Evolutionary conservation across 106 monocot species (phyloP).

Genomic region (Narthecium ossifragum): DNA sequence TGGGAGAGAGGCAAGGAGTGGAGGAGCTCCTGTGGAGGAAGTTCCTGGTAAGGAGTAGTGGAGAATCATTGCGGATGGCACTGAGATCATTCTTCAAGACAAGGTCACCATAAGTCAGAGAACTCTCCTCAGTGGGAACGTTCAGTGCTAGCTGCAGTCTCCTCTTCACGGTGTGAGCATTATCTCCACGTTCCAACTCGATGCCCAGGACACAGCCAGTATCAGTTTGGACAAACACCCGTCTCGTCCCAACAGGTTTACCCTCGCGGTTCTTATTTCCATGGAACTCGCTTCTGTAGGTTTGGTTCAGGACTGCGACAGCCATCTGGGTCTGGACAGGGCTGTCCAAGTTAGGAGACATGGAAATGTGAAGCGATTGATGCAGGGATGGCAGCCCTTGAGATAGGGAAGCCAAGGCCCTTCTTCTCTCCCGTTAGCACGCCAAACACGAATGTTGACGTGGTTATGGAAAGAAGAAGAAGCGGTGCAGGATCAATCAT

Average conservation of each 20-base stretch:
- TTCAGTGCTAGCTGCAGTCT: slow-evolving; percentile 17
- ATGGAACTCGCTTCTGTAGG: slow-evolving; percentile 15
- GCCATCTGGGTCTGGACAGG: slow-evolving; percentile 45
- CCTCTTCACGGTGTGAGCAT: slow-evolving; percentile 25
- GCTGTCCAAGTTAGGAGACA: slow-evolving; percentile 38
- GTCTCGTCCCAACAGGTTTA: slow-evolving; percentile 28
- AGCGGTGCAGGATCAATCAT: slow-evolving; percentile 5
- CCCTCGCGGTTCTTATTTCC: slow-evolving; percentile 6
- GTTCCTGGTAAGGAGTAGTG: slow-evolving; percentile 15
- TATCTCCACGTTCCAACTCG: slow-evolving; percentile 26
- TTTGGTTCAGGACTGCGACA: slow-evolving; percentile 28
- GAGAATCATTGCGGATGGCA: slow-evolving; percentile 17
- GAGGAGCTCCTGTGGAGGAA: slow-evolving; percentile 16
- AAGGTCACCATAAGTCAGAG: slow-evolving; percentile 21
- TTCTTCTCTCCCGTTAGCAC: slow-evolving; percentile 17
- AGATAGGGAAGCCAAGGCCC: neutral
- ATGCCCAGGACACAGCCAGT: slow-evolving; percentile 22
- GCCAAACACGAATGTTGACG: slow-evolving; percentile 17
- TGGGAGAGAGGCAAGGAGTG: slow-evolving; percentile 21
- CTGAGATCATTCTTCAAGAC: slow-evolving; percentile 21
- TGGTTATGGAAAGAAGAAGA: slow-evolving; percentile 17
- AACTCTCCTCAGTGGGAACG: slow-evolving; percentile 23
- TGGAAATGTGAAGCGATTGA: neutral
- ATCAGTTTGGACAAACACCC: slow-evolving; percentile 67
- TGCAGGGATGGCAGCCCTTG: neutral